Evolutionary conservation across 495 filamentous ascomycete genomes (phyloP).

Genomic region (Trichoderma virens): DNA sequence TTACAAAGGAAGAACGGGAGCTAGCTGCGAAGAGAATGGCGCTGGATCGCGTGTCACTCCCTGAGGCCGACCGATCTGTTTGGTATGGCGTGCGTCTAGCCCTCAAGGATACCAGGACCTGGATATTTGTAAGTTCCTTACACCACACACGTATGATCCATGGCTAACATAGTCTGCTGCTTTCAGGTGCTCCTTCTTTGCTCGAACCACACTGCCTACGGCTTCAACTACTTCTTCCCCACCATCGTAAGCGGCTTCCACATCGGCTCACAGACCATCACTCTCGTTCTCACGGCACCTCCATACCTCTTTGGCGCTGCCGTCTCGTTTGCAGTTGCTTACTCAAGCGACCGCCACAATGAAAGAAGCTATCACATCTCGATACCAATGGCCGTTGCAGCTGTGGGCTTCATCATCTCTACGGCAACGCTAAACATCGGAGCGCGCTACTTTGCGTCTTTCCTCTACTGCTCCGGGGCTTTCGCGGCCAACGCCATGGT

Average conservation of each 20-base stretch:
- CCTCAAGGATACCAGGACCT: conserved; percentile 63
- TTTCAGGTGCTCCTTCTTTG: background rate
- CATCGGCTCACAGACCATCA: conserved; percentile 29
- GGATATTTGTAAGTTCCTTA: conserved; percentile 48
- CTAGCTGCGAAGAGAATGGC: conserved; percentile 2
- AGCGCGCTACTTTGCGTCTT: conserved; percentile 34
- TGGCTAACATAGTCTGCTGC: background rate
- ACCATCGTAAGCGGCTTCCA: conserved; percentile 38
- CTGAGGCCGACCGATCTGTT: conserved; percentile 45
- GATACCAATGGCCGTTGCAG: conserved; percentile 27
- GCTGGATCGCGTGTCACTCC: background rate
- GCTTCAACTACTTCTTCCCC: conserved; percentile 33
- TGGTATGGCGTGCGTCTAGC: conserved; percentile 63
- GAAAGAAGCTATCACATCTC: conserved; percentile 46
- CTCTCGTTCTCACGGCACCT: conserved; percentile 38
- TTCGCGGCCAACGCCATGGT: conserved; percentile 40
- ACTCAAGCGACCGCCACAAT: conserved; percentile 33
- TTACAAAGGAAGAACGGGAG: background rate
- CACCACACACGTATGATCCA: background rate
- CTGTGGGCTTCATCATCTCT: conserved; percentile 35
- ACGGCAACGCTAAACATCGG: conserved; percentile 30
- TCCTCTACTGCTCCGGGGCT: conserved; percentile 34
- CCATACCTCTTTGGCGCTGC: conserved; percentile 37
- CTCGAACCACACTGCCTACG: conserved; percentile 4
- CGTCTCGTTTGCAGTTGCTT: conserved; percentile 28